These are phyloP conservation scores for Euclidium syriacum DNA, from an alignment of 345 rosid genomes.

Conservation along the genomic window DNA sequence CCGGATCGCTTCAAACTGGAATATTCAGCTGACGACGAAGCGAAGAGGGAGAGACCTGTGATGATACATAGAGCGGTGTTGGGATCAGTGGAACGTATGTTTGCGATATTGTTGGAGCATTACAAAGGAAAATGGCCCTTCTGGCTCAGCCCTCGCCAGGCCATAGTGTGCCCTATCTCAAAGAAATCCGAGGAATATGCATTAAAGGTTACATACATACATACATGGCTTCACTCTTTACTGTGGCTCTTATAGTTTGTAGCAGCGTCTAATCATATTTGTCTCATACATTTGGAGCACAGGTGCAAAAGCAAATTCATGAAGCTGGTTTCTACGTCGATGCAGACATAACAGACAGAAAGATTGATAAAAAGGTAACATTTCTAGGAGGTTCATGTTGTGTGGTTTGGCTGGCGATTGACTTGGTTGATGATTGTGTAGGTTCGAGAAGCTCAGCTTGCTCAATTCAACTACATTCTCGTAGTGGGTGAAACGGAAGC, in stretches of 20 bases:
- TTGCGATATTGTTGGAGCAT: slow-evolving; percentile 89
- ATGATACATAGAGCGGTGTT: slow-evolving; percentile 95
- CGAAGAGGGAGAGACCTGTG: slow-evolving; percentile 71
- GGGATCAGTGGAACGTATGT: slow-evolving; percentile 96
- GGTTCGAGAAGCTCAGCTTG: slow-evolving; percentile 94
- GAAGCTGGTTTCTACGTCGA: slow-evolving; percentile 77
- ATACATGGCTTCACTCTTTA: neutral
- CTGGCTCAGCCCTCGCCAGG: slow-evolving; percentile 99
- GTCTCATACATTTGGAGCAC: slow-evolving; percentile 4
- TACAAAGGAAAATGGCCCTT: slow-evolving; percentile 99
- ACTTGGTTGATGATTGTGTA: slow-evolving; percentile 32
- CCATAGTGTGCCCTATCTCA: slow-evolving; percentile 94
- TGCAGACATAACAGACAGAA: slow-evolving; percentile 71
- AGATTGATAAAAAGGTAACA: slow-evolving; percentile 85
- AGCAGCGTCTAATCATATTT: slow-evolving; percentile 13
- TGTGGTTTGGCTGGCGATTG: slow-evolving; percentile 10
- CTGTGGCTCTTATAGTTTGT: neutral
- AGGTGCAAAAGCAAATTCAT: slow-evolving; percentile 65
- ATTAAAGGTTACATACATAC: slow-evolving; percentile 38
- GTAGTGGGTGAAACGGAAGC: slow-evolving; percentile 96
- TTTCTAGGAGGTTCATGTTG: neutral
- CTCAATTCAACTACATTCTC: slow-evolving; percentile 85
- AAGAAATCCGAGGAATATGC: slow-evolving; percentile 78
- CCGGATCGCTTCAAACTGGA: slow-evolving; percentile 74
- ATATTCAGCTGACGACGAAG: slow-evolving; percentile 90